These are phyloP conservation scores for Chrysochromulina parva DNA, from an alignment of 78 protist species.

Conservation along the genomic window DNA sequence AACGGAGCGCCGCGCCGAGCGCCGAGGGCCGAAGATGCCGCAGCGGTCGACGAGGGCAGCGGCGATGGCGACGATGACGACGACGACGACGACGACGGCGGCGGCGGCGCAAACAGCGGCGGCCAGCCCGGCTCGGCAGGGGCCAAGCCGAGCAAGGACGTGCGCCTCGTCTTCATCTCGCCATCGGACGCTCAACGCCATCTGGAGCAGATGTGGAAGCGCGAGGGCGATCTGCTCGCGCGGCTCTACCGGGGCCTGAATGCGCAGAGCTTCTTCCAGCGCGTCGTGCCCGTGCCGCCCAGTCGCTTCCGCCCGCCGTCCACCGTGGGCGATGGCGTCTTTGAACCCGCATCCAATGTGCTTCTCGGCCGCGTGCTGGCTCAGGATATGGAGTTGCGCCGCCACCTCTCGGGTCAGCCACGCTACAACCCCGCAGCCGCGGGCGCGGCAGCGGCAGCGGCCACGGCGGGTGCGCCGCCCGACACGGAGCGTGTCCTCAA, in stretches of 20 bases:
- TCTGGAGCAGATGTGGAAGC: background rate
- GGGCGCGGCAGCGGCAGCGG: background rate
- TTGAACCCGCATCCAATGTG: constrained; percentile 64
- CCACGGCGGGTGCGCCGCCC: background rate
- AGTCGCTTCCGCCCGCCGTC: constrained; percentile 68
- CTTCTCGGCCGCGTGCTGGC: background rate
- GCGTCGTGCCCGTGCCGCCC: constrained; percentile 70
- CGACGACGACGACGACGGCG: too few species aligned
- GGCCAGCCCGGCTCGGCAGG: too few species aligned
- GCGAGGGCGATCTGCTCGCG: background rate
- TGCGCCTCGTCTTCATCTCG: too few species aligned
- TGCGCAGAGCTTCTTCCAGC: constrained; percentile 49
- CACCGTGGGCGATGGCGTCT: background rate
- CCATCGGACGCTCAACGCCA: too few species aligned
- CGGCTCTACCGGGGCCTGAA: background rate
- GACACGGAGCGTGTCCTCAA: background rate
- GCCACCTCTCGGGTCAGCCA: too few species aligned
- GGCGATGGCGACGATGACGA: too few species aligned
- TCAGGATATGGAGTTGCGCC: background rate
- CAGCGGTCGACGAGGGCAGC: too few species aligned
- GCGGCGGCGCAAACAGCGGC: too few species aligned
- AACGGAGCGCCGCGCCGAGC: too few species aligned
- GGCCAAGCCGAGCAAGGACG: too few species aligned
- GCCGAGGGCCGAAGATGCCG: too few species aligned
- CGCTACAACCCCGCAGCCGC: too few species aligned